These are phyloP conservation scores for Yamadazyma sp. DNA, from an alignment of 1,139 yeast genomes.

Conservation along the genomic window DNA sequence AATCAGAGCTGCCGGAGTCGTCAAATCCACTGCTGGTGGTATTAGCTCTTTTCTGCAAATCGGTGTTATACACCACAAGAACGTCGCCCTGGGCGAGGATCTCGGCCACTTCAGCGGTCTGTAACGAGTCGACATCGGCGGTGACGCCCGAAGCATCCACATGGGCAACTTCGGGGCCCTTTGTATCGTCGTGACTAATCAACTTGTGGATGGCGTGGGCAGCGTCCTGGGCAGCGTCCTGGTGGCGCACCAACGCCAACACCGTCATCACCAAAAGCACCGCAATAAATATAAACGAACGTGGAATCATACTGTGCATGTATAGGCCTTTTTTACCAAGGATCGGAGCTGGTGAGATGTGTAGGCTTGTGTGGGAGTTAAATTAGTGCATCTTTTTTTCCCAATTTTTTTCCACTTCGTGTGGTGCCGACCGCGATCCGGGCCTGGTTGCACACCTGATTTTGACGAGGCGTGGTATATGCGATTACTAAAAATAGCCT, in stretches of 20 bases:
- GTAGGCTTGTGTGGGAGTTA: not conserved
- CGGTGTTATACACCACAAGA: not conserved
- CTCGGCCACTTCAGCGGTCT: not conserved
- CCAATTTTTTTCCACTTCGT: not conserved
- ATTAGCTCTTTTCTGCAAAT: constrained; percentile 2
- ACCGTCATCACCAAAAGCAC: not conserved
- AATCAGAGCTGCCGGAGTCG: not conserved
- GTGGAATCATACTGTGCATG: constrained; percentile 7
- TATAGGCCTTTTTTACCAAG: no score
- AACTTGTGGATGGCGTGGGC: not conserved
- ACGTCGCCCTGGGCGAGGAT: not conserved
- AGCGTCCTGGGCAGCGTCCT: not conserved
- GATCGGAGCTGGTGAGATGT: no score
- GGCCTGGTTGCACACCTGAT: not conserved
- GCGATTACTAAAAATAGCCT: not conserved
- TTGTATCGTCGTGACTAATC: not conserved
- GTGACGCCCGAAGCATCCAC: no score
- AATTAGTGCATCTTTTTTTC: not conserved
- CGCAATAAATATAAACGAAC: constrained; percentile 4
- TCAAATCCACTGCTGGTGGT: not conserved
- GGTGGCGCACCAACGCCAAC: not conserved
- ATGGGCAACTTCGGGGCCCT: no score
- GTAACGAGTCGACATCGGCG: no score
- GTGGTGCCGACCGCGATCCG: not conserved
- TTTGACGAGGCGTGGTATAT: constrained; percentile 1